Conservation (phyloP, 441 rosid genomes). For the Lepidium campestre region DNA sequence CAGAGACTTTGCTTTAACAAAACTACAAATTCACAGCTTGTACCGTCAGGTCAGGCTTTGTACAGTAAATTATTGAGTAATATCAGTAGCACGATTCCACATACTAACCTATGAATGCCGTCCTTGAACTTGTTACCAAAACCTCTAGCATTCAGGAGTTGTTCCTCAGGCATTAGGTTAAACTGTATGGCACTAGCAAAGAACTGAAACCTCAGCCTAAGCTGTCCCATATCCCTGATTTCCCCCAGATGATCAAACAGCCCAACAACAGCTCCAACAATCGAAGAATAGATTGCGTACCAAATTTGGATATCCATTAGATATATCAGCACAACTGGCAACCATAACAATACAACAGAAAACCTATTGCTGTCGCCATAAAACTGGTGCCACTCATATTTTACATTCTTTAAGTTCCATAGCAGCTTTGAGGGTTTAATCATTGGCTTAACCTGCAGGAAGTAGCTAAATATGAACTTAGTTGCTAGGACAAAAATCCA, state of each 20-base stretch:
- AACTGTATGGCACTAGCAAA: constrained; percentile 92
- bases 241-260: constrained; percentile 84
- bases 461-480: constrained; percentile 74
- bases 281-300: constrained; percentile 76
- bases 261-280: constrained; percentile 77
- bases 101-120: constrained; percentile 52
- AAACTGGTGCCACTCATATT: constrained; percentile 62
- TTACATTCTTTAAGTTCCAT: constrained; percentile 36
- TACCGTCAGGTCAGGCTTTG: not conserved
- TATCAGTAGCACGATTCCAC: constrained; percentile 1
- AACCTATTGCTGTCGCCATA: constrained; percentile 54
- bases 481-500: constrained; percentile 74
- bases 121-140: constrained; percentile 67
- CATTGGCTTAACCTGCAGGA: constrained; percentile 83
- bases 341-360: constrained; percentile 74
- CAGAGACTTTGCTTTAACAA: not conserved
- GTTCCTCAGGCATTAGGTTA: constrained; percentile 91
- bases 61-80: not conserved
- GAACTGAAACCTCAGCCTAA: constrained; percentile 85
- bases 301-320: constrained; percentile 89
- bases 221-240: constrained; percentile 76
- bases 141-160: constrained; percentile 66
- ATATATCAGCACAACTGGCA: constrained; percentile 80
- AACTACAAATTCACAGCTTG: not conserved
- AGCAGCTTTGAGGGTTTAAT: constrained; percentile 50